phyloP scores from a whole-genome alignment of 2,329 filamentous ascomycete species.

The Hypoxylon sp. region DNA sequence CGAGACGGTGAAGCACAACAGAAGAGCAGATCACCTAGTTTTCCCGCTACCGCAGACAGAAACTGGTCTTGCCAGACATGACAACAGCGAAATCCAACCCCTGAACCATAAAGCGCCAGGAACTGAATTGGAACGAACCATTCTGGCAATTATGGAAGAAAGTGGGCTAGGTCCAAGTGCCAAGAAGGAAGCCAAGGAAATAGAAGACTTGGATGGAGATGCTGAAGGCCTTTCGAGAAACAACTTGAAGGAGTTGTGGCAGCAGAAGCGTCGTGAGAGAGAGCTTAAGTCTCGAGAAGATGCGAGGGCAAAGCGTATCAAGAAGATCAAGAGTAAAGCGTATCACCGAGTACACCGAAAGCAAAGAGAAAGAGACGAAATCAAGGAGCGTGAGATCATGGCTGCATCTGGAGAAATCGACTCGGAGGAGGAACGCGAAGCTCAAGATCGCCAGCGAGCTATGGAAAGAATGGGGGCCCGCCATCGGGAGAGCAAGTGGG shows the following conservation, averaged over 20 bases:
- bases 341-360: slow-evolving; percentile 94
- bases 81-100: slow-evolving; percentile 75
- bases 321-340: slow-evolving; percentile 98
- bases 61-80: slow-evolving; percentile 69
- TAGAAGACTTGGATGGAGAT: slow-evolving; percentile 77
- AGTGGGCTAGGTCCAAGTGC: slow-evolving; percentile 78
- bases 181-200: slow-evolving; percentile 69
- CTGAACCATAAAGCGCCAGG: slow-evolving; percentile 75
- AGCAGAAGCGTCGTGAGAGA: slow-evolving; percentile 82
- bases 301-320: slow-evolving; percentile 89
- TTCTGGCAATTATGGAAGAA: slow-evolving; percentile 90
- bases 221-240: slow-evolving; percentile 80
- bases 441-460: slow-evolving; percentile 80
- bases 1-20: slow-evolving; percentile 94
- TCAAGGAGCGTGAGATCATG: slow-evolving; percentile 66
- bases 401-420: slow-evolving; percentile 72
- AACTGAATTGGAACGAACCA: slow-evolving; percentile 87
- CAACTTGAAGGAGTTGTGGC: slow-evolving; percentile 79
- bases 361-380: slow-evolving; percentile 70
- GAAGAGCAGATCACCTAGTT: slow-evolving; percentile 88
- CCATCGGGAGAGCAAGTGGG: slow-evolving; percentile 92
- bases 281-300: slow-evolving; percentile 92
- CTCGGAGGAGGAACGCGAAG: slow-evolving; percentile 76
- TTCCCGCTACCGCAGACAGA: slow-evolving; percentile 87
- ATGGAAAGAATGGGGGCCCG: slow-evolving; percentile 88